Evolutionary conservation across 2,329 filamentous ascomycete species (phyloP), one percentile per base, ranked within the genome.

Genomic region (Chrysoporthe cubensis): DNA sequence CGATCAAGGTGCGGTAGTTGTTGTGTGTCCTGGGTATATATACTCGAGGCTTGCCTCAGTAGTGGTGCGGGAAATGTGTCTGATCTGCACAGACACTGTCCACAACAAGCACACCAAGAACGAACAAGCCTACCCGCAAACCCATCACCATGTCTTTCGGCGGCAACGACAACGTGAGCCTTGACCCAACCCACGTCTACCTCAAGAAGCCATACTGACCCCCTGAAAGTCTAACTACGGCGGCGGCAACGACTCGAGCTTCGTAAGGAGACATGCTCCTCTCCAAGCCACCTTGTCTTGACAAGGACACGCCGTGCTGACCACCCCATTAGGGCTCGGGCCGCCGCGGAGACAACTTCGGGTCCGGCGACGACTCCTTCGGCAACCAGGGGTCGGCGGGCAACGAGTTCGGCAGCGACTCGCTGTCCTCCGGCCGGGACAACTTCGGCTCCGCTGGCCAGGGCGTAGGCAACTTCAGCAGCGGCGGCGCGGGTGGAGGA

Each of bases 101-200:
- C 8, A 54, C 48, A 32, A 54, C 32, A 63, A 6, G 4, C 46
- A n/a, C 16, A 43, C 11, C 26, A 32, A 32, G 9, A 11, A 26
- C 11, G 26, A 63, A 34, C 14, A 44, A 48, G 6, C n/a, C 26
- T 34, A 48, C 46, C 26, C n/a, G 52, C 11, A 64, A 64, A 64
- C 69, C 56, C 44, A 60, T 71, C 72, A 80, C 44, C 65, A 82
- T 85, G 83, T 85, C 83, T 80, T 83, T 81, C 79, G 76, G 78
- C 74, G 75, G 79, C 71, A 79, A 82, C 78, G 77, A 78, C 71
- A 73, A 77, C 75, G 68, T 69, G 34, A 69, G 68, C 32, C 57
- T 61, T 32, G 21, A 43, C 34, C 26, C 13, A 18, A 14, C 9
- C 3, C 40, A 42, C 14, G 43, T 14, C 2, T n/a, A 8, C n/a